Base-by-base conservation (phyloP, 2,329 filamentous ascomycete species). In the Zasmidium angulare region DNA sequence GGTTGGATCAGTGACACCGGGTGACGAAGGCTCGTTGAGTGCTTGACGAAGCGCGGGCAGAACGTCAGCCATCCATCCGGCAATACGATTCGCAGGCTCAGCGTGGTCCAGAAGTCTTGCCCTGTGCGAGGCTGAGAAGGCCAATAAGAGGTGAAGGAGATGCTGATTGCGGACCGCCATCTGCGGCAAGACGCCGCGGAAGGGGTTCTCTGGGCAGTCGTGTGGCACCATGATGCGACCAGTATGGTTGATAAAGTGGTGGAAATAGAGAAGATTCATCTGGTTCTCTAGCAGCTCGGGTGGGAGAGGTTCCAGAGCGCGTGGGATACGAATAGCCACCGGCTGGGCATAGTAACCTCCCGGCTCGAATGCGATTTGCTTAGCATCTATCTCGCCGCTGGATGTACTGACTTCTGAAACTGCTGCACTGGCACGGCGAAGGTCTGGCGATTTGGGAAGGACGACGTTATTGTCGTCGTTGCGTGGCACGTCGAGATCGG, bases 121-220 rank as follows among this genome's bases (percentile, higher is more conserved):
- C 57, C 90, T 85, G 72, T 96, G 91, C 24, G 87, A 90, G n/a
- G 91, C 91, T 66, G 89, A 91, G 73, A 92, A 96, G 20, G 91
- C 88, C 22, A 96, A 81, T 50, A 95, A 79, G 29, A 96, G 78
- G 64, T 90, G 89, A 54, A 96, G 80, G 0, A 96, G 82, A 68
- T 91, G 88, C 53, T 85, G 82, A 65, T 89, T 86, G 59, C 80
- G 80, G 22, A 90, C 78, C 21, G 88, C 88, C 85, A 91, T 87
- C 60, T 84, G 80, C 22, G 86, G 86, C 20, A 89, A 69, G 10
- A 88, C 82, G 4, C 79, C 81, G 23, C 84, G 79, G 66, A 88
- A 86, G 0, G 82, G 80, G 69, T 86, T 86, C 56, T 84, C 77
- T 56, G 81, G 78, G 68, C 84, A 87, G 67, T 87, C 84, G 68